phyloP scores from a whole-genome alignment of 257 asterid species.

The Mitragyna speciosa region DNA sequence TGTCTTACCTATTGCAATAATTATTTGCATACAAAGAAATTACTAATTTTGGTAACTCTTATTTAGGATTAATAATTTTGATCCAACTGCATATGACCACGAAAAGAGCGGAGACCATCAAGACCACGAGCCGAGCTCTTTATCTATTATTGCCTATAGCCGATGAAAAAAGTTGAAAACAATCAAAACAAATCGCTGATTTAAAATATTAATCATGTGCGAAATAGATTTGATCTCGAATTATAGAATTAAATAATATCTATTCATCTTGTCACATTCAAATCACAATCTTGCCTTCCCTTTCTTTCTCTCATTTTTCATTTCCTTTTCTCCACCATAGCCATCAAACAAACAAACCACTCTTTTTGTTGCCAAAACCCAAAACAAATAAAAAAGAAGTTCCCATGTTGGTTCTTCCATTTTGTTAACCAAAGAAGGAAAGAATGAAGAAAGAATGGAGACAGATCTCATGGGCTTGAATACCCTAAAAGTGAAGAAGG shows the following conservation, averaged over 20 bases:
- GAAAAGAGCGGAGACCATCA: not conserved
- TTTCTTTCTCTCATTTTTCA: too few species aligned
- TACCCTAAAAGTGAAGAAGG: slow-evolving; percentile 44
- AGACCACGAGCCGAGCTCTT: not conserved
- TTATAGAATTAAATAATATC: not conserved
- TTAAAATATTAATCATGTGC: not conserved
- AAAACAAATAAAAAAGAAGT: not conserved
- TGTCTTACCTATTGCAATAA: too few species aligned
- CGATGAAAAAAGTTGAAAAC: not conserved
- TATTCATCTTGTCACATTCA: not conserved
- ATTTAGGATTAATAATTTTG: too few species aligned
- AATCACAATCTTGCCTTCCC: slow-evolving; percentile 2
- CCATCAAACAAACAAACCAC: not conserved
- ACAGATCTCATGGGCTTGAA: slow-evolving; percentile 72
- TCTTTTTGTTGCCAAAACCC: not conserved
- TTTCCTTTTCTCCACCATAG: not conserved
- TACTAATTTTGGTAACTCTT: too few species aligned
- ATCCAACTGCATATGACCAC: too few species aligned
- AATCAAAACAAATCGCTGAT: slow-evolving; percentile 2
- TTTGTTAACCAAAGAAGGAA: not conserved
- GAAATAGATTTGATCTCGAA: slow-evolving; percentile 3
- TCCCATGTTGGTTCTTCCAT: not conserved
- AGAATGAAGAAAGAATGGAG: slow-evolving; percentile 61
- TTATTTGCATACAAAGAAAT: too few species aligned
- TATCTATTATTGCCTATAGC: slow-evolving; percentile 5